A percentile compares a stretch with the other conserved stretches of the same genome.
Evolutionary conservation across 2,329 filamentous ascomycete genomes (phyloP).

Genomic region (Emergomyces orientalis): DNA sequence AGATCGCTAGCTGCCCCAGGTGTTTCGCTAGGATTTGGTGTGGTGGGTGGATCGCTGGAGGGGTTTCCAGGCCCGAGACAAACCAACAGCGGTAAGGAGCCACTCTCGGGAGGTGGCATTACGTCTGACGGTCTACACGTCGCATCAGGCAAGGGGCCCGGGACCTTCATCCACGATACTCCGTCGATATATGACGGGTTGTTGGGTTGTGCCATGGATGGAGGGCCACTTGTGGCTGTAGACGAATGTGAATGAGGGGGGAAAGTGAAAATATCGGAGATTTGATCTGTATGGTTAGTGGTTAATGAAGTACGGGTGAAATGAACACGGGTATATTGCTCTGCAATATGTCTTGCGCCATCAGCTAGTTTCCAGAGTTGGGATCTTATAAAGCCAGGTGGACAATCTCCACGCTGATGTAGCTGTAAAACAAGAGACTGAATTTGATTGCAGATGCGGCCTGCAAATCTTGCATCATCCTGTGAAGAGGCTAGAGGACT

Average conservation of each 20-base stretch:
- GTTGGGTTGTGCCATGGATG: too few relatives aligned
- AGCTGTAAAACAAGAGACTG: neutral
- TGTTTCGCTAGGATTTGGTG: too few relatives aligned
- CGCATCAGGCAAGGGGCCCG: too few relatives aligned
- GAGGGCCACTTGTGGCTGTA: too few relatives aligned
- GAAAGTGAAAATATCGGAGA: neutral
- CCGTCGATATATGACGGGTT: too few relatives aligned
- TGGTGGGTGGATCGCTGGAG: too few relatives aligned
- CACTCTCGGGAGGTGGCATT: too few relatives aligned
- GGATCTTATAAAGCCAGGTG: neutral
- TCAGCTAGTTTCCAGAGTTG: neutral
- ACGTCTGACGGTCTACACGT: too few relatives aligned
- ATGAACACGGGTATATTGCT: neutral
- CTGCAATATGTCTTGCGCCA: neutral
- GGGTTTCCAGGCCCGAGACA: too few relatives aligned
- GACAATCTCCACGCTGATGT: neutral
- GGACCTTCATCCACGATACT: too few relatives aligned
- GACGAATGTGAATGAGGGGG: neutral
- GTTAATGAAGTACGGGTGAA: neutral
- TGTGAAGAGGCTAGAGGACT: neutral
- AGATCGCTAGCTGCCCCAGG: too few relatives aligned
- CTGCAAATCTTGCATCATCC: neutral
- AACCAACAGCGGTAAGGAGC: too few relatives aligned
- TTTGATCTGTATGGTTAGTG: constrained; percentile 1
- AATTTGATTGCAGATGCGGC: neutral